A percentile compares a stretch with the other conserved stretches of the same genome.
Evolutionary conservation across 2,329 filamentous ascomycete species (phyloP).

Genomic region (Hymenotorrendiella dingleyae): DNA sequence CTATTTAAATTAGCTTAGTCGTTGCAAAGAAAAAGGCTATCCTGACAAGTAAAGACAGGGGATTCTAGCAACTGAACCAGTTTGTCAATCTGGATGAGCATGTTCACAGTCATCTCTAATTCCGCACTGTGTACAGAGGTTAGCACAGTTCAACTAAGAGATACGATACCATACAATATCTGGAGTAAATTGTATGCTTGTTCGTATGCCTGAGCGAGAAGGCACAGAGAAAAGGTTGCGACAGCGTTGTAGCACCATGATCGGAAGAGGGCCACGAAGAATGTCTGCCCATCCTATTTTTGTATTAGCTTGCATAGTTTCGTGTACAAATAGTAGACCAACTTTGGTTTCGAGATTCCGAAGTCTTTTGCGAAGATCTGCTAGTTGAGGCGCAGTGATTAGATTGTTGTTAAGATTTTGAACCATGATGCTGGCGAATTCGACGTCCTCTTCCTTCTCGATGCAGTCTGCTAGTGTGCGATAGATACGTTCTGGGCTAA

Average conservation of each 20-base stretch:
- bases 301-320: constrained; percentile 10
- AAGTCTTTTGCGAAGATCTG: constrained; percentile 82
- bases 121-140: constrained; percentile 67
- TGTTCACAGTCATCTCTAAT: constrained; percentile 97
- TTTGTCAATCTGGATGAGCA: constrained; percentile 98
- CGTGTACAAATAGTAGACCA: constrained; percentile 14
- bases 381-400: constrained; percentile 90
- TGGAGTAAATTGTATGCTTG: constrained; percentile 94
- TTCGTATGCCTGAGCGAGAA: constrained; percentile 95
- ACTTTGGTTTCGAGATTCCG: constrained; percentile 85
- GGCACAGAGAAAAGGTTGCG: constrained; percentile 90
- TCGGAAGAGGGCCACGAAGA: constrained; percentile 90
- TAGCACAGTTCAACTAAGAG: constrained; percentile 12
- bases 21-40: neutral
- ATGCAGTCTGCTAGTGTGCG: constrained; percentile 92
- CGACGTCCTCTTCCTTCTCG: constrained; percentile 95
- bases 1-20: constrained; percentile 39
- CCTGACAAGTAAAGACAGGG: constrained; percentile 90
- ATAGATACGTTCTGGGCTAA: constrained; percentile 94
- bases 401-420: constrained; percentile 99
- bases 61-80: constrained; percentile 94
- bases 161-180: constrained; percentile 62
- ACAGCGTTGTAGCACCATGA: constrained; percentile 99
- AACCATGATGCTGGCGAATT: constrained; percentile 99
- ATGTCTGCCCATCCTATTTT: constrained; percentile 77